These are phyloP conservation scores for Plasmodium chabaudi DNA, from an alignment of 169 alveolate species.

Conservation along the genomic window DNA sequence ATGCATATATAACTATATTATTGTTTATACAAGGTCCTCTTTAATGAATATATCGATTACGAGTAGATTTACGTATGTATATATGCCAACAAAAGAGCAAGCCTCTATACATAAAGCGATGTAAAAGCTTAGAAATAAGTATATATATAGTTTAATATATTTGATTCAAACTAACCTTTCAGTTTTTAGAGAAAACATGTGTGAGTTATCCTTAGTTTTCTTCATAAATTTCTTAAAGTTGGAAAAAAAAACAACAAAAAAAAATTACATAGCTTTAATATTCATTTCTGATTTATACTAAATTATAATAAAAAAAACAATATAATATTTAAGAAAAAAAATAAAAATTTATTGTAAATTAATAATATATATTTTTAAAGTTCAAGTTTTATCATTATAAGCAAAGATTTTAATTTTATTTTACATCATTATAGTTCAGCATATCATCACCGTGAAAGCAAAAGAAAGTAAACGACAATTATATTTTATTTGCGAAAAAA, in stretches of 20 bases:
- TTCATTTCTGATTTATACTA: conserved; percentile 52
- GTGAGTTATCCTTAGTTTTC: conserved; percentile 54
- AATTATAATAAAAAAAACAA: conserved; percentile 25
- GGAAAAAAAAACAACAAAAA: conserved; percentile 16
- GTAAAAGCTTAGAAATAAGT: not conserved
- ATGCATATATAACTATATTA: conserved; percentile 2
- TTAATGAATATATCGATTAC: not conserved
- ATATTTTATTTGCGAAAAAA: too few species aligned
- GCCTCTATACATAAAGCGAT: not conserved
- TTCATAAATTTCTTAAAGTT: conserved; percentile 47
- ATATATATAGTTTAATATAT: conserved; percentile 1
- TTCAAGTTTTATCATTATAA: conserved; percentile 4
- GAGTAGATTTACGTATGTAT: not conserved
- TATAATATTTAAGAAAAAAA: conserved; percentile 1
- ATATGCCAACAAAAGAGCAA: not conserved
- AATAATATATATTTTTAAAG: not conserved
- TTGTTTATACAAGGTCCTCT: not conserved
- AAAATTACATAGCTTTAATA: conserved; percentile 35
- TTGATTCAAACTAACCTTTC: conserved; percentile 17
- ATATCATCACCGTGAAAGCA: too few species aligned
- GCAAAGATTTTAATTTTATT: not conserved
- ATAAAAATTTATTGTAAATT: not conserved
- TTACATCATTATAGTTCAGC: too few species aligned
- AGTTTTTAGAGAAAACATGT: conserved; percentile 44
- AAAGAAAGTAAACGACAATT: too few species aligned